These are phyloP conservation scores for Stagonosporopsis chrysanthemi DNA, from an alignment of 2,329 filamentous ascomycete species.

Conservation along the genomic window DNA sequence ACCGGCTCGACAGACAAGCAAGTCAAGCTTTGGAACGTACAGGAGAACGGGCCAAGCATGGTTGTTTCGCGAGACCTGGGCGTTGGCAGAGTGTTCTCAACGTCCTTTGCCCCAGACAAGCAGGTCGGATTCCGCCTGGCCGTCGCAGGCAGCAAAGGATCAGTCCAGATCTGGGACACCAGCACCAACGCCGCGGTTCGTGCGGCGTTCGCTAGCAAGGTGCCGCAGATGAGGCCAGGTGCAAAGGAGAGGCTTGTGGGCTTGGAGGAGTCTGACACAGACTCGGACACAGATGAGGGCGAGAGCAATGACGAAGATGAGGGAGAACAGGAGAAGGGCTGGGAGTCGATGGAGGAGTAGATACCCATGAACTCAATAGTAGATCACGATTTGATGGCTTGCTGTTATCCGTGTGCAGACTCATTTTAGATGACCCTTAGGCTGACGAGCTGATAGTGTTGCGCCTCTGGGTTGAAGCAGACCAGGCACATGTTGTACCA, in stretches of 20 bases:
- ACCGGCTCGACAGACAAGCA: conserved; percentile 94
- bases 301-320: conserved; percentile 51
- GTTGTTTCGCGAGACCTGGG: conserved; percentile 91
- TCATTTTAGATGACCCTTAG: no score
- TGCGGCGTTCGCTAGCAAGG: conserved; percentile 78
- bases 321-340: conserved; percentile 44
- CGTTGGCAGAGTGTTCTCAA: conserved; percentile 93
- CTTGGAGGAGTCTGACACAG: conserved; percentile 70
- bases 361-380: conserved; percentile 26
- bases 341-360: conserved; percentile 54
- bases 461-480: neutral
- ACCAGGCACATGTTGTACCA: neutral
- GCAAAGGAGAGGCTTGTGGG: conserved; percentile 80
- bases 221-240: conserved; percentile 66
- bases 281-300: conserved; percentile 64
- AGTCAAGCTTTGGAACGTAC: conserved; percentile 96
- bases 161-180: conserved; percentile 95
- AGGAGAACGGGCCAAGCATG: conserved; percentile 81
- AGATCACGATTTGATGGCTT: neutral
- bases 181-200: conserved; percentile 90
- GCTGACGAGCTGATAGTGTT: neutral
- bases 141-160: conserved; percentile 92
- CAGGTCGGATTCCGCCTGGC: conserved; percentile 92
- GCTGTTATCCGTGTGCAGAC: neutral
- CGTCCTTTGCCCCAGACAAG: conserved; percentile 85